Conservation (phyloP, 306 rosid genomes). For the Cicer chorassanicum region DNA sequence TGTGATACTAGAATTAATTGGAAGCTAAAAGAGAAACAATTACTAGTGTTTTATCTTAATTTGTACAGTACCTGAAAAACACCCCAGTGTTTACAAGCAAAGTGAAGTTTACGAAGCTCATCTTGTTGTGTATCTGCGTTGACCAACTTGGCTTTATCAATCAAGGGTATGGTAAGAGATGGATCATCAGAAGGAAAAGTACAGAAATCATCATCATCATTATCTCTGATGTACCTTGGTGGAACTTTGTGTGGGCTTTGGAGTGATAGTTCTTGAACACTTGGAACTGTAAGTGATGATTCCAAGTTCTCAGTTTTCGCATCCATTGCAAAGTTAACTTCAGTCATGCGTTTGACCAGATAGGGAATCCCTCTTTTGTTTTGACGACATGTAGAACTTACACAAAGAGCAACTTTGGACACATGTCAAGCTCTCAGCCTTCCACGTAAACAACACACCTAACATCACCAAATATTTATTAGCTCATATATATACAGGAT, state of each 20-base stretch:
- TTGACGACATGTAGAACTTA: neutral
- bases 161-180: conserved; percentile 46
- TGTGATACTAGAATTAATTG: neutral
- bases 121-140: conserved; percentile 37
- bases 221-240: conserved; percentile 50
- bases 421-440: too few relatives aligned
- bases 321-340: conserved; percentile 28
- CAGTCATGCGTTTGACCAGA: neutral
- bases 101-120: conserved; percentile 54
- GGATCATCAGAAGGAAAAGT: conserved; percentile 47
- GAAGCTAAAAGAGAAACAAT: neutral
- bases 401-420: too few relatives aligned
- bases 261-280: conserved; percentile 54
- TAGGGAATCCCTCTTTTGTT: neutral
- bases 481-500: too few relatives aligned
- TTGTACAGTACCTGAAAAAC: conserved; percentile 51
- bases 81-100: conserved; percentile 56
- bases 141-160: conserved; percentile 52
- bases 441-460: too few relatives aligned
- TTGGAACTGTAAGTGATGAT: conserved; percentile 53
- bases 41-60: neutral
- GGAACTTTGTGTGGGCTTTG: conserved; percentile 47
- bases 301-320: conserved; percentile 35
- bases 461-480: too few relatives aligned
- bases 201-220: conserved; percentile 13